Evolutionary conservation across 2,329 filamentous ascomycete genomes (phyloP).

Genomic region (Xylaria sp.): DNA sequence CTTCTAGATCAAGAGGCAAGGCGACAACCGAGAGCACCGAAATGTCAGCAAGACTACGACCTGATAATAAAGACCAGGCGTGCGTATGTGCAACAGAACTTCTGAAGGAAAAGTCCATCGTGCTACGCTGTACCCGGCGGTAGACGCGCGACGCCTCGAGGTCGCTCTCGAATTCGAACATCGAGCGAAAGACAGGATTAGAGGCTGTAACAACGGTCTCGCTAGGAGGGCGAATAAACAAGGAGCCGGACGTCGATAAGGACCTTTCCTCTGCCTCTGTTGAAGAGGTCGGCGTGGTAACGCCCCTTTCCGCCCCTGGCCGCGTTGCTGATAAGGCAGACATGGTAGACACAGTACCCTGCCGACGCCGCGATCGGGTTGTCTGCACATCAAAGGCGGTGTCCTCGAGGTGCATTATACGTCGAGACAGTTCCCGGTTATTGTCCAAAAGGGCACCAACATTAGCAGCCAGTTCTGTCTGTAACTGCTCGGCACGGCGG

Average conservation of each 20-base stretch:
- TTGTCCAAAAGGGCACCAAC: constrained; percentile 12
- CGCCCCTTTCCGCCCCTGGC: too few relatives aligned
- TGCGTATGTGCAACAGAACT: constrained; percentile 6
- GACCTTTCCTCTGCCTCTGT: neutral
- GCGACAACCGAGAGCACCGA: constrained; percentile 18
- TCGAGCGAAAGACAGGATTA: neutral
- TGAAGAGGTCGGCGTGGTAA: neutral
- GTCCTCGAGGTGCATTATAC: constrained; percentile 21
- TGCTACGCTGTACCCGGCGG: constrained; percentile 14
- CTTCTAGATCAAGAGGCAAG: constrained; percentile 15
- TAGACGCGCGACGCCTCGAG: constrained; percentile 19
- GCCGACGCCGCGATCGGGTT: neutral
- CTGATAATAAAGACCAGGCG: constrained; percentile 16
- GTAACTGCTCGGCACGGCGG: constrained; percentile 9
- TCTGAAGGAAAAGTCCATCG: constrained; percentile 22
- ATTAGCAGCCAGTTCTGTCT: constrained; percentile 6
- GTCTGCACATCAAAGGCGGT: constrained; percentile 7
- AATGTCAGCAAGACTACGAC: constrained; percentile 1
- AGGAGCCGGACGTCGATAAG: neutral
- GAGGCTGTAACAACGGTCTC: neutral
- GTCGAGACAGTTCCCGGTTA: constrained; percentile 14
- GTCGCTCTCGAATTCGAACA: constrained; percentile 18
- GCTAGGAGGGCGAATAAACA: neutral
- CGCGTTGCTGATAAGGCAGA: constrained; percentile 3
- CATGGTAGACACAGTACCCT: neutral